Evolutionary conservation across 1,284 basidiomycete species (phyloP).

Genomic region (Cryptococcus maquisensis): DNA sequence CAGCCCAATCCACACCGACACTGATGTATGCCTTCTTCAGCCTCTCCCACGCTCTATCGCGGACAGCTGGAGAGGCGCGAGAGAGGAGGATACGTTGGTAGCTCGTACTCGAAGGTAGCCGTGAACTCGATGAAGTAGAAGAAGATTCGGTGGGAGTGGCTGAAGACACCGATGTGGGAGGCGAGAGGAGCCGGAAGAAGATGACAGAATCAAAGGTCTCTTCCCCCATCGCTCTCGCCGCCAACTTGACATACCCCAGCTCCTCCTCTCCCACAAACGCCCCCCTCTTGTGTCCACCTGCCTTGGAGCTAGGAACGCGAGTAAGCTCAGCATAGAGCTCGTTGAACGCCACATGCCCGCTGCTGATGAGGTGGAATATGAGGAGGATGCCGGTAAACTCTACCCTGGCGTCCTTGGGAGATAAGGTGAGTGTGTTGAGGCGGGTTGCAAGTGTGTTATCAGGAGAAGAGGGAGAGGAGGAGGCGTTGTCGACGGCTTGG

Average conservation of each 20-base stretch:
- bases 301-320: constrained; percentile 4
- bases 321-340: constrained; percentile 17
- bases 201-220: constrained; percentile 29
- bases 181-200: constrained; percentile 17
- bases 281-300: neutral
- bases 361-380: constrained; percentile 31
- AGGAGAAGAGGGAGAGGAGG: neutral
- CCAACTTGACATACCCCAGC: constrained; percentile 8
- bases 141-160: neutral
- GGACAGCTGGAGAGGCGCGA: constrained; percentile 26
- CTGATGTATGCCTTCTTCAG: constrained; percentile 32
- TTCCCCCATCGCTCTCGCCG: constrained; percentile 17
- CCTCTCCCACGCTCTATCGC: constrained; percentile 28
- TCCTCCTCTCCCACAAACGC: constrained; percentile 4
- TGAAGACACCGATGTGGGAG: neutral
- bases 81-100: constrained; percentile 31
- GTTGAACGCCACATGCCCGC: constrained; percentile 12
- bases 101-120: neutral
- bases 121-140: neutral
- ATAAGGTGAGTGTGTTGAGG: neutral
- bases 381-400: constrained; percentile 33
- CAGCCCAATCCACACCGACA: constrained; percentile 23
- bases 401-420: constrained; percentile 11
- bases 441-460: neutral
- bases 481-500: constrained; percentile 8